phyloP scores from a whole-genome alignment of 345 rosid species.

The Populus simonii region DNA sequence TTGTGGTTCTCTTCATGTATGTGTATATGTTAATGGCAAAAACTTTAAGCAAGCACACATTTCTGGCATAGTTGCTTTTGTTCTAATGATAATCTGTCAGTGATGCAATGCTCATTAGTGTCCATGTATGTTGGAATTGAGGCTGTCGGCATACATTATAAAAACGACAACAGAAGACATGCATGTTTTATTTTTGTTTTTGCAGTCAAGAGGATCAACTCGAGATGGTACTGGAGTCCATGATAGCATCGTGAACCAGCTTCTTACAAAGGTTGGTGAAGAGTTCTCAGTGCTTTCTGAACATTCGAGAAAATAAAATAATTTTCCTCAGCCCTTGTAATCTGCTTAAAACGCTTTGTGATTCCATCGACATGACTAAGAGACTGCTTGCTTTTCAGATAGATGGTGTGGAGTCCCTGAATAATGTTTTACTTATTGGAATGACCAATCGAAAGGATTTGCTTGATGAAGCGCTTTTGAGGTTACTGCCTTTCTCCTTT shows the following conservation, averaged over 20 bases:
- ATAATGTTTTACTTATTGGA: conserved; percentile 97
- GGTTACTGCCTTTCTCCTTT: conserved; percentile 44
- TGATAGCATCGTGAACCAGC: conserved; percentile 97
- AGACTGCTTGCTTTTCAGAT: conserved; percentile 60
- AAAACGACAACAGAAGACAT: neutral
- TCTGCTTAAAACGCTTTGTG: conserved; percentile 1
- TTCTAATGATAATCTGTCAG: neutral
- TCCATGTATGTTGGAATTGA: conserved; percentile 3
- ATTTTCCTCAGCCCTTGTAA: neutral
- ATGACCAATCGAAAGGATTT: conserved; percentile 99
- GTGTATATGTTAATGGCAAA: neutral
- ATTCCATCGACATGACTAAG: conserved; percentile 10
- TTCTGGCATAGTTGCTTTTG: neutral
- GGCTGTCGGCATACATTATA: neutral
- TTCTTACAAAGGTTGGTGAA: conserved; percentile 80
- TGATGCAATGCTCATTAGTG: neutral
- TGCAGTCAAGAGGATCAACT: conserved; percentile 95
- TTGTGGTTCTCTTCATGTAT: neutral
- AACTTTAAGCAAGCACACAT: neutral
- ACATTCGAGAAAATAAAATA: neutral
- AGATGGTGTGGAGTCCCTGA: conserved; percentile 99
- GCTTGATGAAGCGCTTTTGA: conserved; percentile 98
- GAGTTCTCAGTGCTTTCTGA: conserved; percentile 8
- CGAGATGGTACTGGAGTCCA: conserved; percentile 98
- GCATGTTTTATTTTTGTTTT: conserved; percentile 12